Base-by-base conservation (phyloP, 2,329 filamentous ascomycete species). In the Berkeleyomyces basicola region DNA sequence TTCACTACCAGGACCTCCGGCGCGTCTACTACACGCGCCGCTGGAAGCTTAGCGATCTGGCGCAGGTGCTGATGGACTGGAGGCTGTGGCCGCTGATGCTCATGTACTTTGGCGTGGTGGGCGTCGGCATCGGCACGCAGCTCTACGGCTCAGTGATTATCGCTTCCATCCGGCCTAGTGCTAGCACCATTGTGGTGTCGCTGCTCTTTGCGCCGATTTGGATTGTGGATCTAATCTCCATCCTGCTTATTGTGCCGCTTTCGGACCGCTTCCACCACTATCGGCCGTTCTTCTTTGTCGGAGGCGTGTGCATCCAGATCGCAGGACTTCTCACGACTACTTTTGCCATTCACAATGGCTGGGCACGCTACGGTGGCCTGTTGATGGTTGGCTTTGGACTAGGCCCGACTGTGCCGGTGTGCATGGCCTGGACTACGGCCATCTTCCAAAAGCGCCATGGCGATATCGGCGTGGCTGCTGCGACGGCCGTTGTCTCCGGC, bases 61-160 rank as follows among this genome's bases (percentile, higher is more conserved):
- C 77, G 33, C 75, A 77, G 33, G 87, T 95, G 1, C 74, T 95
- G 39, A 77, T 87, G 43, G 90, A 96, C 73, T 95, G 90, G 90
- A 82, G 90, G 2, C 78, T 95, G 16, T 96, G 89, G 87, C 90
- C 90, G 1, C 74, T 96, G 67, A 79, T 86, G 1, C 70, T 95
- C 61, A 96, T 96, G 90, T 96, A 96, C 74, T 95, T 96, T 74
- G 90, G 90, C 23, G 90, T 96, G 2, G 90, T 96, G 1, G 90
- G 90, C 31, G 90, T 95, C 2, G 90, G 90, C 7, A 95, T 95
- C 66, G 90, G 90, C 53, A 90, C 89, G 0, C 90, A 95, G 74
- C 82, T 88, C 57, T 96, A 96, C 70, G 88, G 87, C 40, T 92
- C 86, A 2, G 83, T 95, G 67, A 95, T 96, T 68, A 93, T 96